Percentiles rank a stretch among this genome's conserved stretches.
phyloP scores from a whole-genome alignment of 768 basidiomycete genomes.

The Sporobolomyces roseus region DNA sequence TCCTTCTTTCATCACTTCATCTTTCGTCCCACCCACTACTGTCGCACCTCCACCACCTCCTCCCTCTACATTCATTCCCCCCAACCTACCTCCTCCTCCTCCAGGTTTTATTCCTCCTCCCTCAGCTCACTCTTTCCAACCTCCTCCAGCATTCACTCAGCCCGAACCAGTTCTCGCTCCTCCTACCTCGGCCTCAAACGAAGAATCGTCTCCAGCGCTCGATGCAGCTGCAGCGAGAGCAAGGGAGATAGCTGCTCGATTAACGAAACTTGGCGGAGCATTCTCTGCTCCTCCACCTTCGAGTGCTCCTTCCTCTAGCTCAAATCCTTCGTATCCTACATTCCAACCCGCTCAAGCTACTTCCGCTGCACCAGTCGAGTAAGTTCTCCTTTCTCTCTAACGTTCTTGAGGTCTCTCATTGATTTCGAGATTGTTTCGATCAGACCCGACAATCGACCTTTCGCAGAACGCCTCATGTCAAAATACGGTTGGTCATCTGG shows the following conservation, averaged over 20 bases:
- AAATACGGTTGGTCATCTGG: constrained; percentile 96
- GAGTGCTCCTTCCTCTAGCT: not conserved
- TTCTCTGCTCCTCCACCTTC: constrained; percentile 12
- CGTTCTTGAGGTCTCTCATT: not conserved
- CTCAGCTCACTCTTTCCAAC: not conserved
- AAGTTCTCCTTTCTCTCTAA: not conserved
- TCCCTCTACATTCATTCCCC: not conserved
- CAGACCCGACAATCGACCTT: constrained; percentile 52
- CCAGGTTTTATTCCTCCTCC: constrained; percentile 29
- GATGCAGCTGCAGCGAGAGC: constrained; percentile 36
- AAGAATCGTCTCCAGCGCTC: not conserved
- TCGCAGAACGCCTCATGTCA: constrained; percentile 84
- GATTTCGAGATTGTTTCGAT: not conserved
- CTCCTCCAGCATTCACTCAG: constrained; percentile 5
- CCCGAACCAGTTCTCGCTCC: not conserved
- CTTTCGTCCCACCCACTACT: not conserved
- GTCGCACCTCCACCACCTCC: not conserved
- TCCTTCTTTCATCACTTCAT: not conserved
- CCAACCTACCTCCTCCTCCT: constrained; percentile 11
- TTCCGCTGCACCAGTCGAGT: not conserved
- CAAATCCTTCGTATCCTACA: not conserved
- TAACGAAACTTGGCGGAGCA: constrained; percentile 37
- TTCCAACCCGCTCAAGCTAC: not conserved
- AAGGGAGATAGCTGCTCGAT: constrained; percentile 35
- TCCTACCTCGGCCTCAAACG: not conserved